phyloP scores from a whole-genome alignment of 1,284 basidiomycete species.

The Malassezia arunalokei region DNA sequence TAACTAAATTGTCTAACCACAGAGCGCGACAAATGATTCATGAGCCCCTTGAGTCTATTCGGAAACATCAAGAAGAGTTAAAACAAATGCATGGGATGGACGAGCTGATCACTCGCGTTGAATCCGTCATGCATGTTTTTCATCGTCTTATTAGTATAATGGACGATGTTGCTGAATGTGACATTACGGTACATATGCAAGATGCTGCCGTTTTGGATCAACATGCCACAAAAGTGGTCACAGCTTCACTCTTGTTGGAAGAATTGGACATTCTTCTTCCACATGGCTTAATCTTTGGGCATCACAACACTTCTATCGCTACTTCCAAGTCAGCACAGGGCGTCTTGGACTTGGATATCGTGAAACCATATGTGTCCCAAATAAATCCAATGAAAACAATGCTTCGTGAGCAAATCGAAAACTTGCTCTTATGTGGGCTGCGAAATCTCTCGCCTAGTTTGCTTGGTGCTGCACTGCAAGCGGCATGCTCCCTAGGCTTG shows the following conservation, averaged over 20 bases:
- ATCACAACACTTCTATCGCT: neutral
- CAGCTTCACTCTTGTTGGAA: neutral
- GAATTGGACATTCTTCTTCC: neutral
- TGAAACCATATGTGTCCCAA: neutral
- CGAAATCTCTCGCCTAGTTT: constrained; percentile 8
- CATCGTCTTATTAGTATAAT: neutral
- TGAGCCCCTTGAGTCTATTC: neutral
- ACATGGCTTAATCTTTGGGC: neutral
- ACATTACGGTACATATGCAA: neutral
- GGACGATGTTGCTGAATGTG: neutral
- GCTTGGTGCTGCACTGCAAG: constrained; percentile 1
- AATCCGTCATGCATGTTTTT: neutral
- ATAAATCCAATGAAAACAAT: neutral
- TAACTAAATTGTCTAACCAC: neutral
- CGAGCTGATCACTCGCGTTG: neutral
- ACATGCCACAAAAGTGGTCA: constrained; percentile 1
- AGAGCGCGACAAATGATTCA: constrained; percentile 2
- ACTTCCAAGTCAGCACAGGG: neutral
- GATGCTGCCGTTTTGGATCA: constrained; percentile 1
- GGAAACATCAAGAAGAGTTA: neutral
- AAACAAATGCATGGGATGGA: neutral
- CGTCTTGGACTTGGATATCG: neutral
- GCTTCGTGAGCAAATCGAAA: constrained; percentile 7
- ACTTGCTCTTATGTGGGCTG: constrained; percentile 6
- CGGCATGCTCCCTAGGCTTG: neutral